A percentile compares a stretch with the other conserved stretches of the same genome.
These are phyloP conservation scores for Breviolum minutum DNA, from an alignment of 73 alveolate genomes.

Conservation along the genomic window DNA sequence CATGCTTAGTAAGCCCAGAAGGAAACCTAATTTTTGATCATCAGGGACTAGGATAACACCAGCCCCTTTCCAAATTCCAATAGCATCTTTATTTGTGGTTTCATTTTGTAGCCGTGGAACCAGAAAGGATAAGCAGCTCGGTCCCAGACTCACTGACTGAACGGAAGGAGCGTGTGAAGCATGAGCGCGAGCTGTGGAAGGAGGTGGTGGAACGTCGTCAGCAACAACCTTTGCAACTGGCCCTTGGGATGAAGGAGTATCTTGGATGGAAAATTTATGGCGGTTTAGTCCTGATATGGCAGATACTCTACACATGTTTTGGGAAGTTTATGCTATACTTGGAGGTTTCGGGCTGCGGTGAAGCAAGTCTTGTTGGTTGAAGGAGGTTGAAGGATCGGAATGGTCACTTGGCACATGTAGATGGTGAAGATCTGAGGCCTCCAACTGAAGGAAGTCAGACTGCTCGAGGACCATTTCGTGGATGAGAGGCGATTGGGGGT, in stretches of 20 bases:
- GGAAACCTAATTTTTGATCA: no score
- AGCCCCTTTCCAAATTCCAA: no score
- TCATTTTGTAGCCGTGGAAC: no score
- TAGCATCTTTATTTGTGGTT: no score
- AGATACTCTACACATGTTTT: no score
- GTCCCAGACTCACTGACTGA: no score
- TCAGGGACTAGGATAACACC: no score
- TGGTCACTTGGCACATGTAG: no score
- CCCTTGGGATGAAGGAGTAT: conserved; percentile 65
- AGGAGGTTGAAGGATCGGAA: neutral
- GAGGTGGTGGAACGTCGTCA: conserved; percentile 92
- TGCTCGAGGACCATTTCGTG: conserved; percentile 32
- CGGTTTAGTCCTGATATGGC: neutral
- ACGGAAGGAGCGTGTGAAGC: conserved; percentile 86
- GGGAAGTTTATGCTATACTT: neutral
- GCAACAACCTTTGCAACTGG: conserved; percentile 88
- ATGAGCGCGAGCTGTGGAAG: conserved; percentile 91
- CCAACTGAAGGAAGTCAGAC: conserved; percentile 28
- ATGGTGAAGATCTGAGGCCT: neutral
- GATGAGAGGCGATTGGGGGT: neutral
- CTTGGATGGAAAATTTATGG: neutral
- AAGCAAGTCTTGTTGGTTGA: neutral
- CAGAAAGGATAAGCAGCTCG: no score
- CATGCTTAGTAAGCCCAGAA: no score
- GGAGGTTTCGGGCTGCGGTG: neutral